phyloP scores from a whole-genome alignment of 148 eudicot genomes.

The Mesembryanthemum crystallinum region DNA sequence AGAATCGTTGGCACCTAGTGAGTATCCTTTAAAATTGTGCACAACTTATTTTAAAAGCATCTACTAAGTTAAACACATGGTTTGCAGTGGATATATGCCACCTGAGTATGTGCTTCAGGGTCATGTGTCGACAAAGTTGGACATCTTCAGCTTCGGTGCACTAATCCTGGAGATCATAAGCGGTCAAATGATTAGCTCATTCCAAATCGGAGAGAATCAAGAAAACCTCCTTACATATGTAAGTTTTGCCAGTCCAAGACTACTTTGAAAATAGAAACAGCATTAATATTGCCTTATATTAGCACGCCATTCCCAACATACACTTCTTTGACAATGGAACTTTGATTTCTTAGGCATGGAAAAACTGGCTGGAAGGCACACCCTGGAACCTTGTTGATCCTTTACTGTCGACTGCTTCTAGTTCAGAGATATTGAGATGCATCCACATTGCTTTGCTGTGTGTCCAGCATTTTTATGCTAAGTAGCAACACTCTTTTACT shows the following conservation, averaged over 20 bases:
- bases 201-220: constrained; percentile 15
- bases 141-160: constrained; percentile 45
- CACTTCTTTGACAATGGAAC: not conserved
- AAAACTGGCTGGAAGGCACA: constrained; percentile 15
- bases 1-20: constrained; percentile 37
- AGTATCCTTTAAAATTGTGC: not conserved
- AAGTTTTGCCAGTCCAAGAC: not conserved
- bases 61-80: not conserved
- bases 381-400: constrained; percentile 13
- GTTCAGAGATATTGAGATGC: constrained; percentile 35
- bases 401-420: not conserved
- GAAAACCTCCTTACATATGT: constrained; percentile 31
- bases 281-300: too few species aligned
- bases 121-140: constrained; percentile 32
- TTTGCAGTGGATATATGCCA: constrained; percentile 41
- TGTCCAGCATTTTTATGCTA: constrained; percentile 41
- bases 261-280: not conserved
- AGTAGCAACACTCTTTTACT: constrained; percentile 29
- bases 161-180: constrained; percentile 40
- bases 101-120: constrained; percentile 40
- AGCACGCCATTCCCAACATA: not conserved
- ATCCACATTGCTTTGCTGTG: constrained; percentile 48
- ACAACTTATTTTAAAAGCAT: not conserved
- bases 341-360: constrained; percentile 23
- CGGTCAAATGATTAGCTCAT: constrained; percentile 29